Percentiles rank a stretch among this genome's conserved stretches.
Conservation (phyloP, 352 stramenopile species). For the Aphanomyces euteiches region DNA sequence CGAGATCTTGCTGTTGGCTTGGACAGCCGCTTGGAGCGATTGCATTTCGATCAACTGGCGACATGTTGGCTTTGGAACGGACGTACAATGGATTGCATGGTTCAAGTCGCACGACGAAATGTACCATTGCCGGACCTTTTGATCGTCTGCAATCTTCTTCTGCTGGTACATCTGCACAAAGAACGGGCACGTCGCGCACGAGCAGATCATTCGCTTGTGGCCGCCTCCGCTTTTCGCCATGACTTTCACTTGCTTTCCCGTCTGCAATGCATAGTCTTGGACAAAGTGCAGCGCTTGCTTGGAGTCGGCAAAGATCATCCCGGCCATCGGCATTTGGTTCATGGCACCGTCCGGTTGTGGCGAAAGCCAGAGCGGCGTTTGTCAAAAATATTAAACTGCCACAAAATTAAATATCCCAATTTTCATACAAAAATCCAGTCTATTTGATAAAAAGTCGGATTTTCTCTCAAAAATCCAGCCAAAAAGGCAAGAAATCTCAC, state of each 20-base stretch:
- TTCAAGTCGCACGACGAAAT: constrained; percentile 46
- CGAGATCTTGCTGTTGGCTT: constrained; percentile 32
- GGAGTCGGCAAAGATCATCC: constrained; percentile 49
- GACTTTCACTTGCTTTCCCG: constrained; percentile 46
- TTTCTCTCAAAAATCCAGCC: background rate
- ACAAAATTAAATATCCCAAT: no score
- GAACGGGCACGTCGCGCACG: constrained; percentile 44
- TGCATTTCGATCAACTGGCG: constrained; percentile 44
- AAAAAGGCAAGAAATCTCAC: background rate
- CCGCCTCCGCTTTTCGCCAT: constrained; percentile 46
- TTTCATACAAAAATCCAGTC: background rate
- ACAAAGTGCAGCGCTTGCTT: constrained; percentile 49
- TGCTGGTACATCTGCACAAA: constrained; percentile 52
- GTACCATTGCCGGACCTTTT: constrained; percentile 43
- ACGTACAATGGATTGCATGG: constrained; percentile 42
- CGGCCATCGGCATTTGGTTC: constrained; percentile 21
- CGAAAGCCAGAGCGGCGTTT: background rate
- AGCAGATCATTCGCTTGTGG: constrained; percentile 58
- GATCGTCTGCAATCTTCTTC: constrained; percentile 48
- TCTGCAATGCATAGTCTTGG: constrained; percentile 47
- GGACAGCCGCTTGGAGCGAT: constrained; percentile 43
- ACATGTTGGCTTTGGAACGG: constrained; percentile 42
- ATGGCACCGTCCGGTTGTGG: constrained; percentile 17
- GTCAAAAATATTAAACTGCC: background rate
- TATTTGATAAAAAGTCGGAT: background rate